Evolutionary conservation across 176 grass and related monocot genomes (phyloP).

Genomic region (Musa beccarii): DNA sequence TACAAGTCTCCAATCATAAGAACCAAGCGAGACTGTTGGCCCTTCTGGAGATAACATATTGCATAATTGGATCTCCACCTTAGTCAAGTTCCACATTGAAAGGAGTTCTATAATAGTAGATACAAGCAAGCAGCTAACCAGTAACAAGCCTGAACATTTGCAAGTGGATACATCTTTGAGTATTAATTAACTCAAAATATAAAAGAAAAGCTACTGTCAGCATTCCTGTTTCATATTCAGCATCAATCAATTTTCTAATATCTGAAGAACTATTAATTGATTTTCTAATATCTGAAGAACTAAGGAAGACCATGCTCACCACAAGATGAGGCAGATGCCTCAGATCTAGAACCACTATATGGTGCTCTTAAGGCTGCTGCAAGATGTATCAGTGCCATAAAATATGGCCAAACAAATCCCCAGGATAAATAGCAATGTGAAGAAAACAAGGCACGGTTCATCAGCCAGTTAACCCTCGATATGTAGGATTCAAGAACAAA

Average conservation of each 20-base stretch:
- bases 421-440: slow-evolving; percentile 94
- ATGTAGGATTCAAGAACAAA: slow-evolving; percentile 99
- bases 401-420: slow-evolving; percentile 88
- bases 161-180: too few species aligned
- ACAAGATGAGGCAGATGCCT: slow-evolving; percentile 59
- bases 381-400: slow-evolving; percentile 90
- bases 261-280: not conserved
- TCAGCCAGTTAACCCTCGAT: slow-evolving; percentile 88
- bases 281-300: not conserved
- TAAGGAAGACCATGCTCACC: slow-evolving; percentile 30
- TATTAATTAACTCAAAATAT: too few species aligned
- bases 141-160: slow-evolving; percentile 49
- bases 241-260: not conserved
- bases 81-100: slow-evolving; percentile 99
- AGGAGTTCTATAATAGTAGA: slow-evolving; percentile 81
- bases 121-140: slow-evolving; percentile 62
- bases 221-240: not conserved
- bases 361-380: slow-evolving; percentile 59
- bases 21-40: slow-evolving; percentile 64
- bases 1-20: slow-evolving; percentile 93
- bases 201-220: too few species aligned
- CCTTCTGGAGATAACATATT: slow-evolving; percentile 93
- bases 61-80: slow-evolving; percentile 92
- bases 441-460: slow-evolving; percentile 95
- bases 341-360: slow-evolving; percentile 39